Evolutionary conservation across 257 asterid genomes (phyloP).

Genomic region (Salvia miltiorrhiza): DNA sequence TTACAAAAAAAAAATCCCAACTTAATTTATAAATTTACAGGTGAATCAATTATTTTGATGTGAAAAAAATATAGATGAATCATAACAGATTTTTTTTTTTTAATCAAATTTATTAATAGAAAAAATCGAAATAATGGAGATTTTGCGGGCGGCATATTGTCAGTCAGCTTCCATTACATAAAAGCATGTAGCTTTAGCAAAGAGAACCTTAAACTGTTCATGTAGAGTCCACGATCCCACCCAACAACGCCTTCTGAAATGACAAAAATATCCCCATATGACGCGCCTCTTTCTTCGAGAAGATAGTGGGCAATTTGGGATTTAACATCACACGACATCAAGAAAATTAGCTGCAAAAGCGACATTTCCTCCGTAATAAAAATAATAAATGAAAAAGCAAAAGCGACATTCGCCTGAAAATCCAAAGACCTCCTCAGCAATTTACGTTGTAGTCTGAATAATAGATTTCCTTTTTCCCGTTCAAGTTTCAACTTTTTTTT

Average conservation of each 20-base stretch:
- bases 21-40: too few species aligned
- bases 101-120: too few species aligned
- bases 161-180: not conserved
- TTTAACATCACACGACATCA: too few species aligned
- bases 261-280: conserved; percentile 10
- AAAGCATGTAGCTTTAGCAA: not conserved
- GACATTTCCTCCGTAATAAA: not conserved
- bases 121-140: not conserved
- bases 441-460: conserved; percentile 21
- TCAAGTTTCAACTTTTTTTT: conserved; percentile 3
- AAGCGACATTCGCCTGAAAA: conserved; percentile 15
- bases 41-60: too few species aligned
- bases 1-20: too few species aligned
- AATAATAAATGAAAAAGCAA: not conserved
- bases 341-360: too few species aligned
- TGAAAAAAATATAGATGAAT: too few species aligned
- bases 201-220: not conserved
- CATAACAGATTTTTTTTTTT: too few species aligned
- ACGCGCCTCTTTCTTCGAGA: not conserved
- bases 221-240: not conserved
- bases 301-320: conserved; percentile 21
- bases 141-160: not conserved
- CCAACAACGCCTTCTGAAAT: not conserved
- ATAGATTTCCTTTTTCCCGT: conserved; percentile 12
- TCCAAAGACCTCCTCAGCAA: conserved; percentile 4